Evolutionary conservation across 2,329 filamentous ascomycete species (phyloP), one percentile per base, ranked within the genome.

Genomic region (Pyricularia grisea): DNA sequence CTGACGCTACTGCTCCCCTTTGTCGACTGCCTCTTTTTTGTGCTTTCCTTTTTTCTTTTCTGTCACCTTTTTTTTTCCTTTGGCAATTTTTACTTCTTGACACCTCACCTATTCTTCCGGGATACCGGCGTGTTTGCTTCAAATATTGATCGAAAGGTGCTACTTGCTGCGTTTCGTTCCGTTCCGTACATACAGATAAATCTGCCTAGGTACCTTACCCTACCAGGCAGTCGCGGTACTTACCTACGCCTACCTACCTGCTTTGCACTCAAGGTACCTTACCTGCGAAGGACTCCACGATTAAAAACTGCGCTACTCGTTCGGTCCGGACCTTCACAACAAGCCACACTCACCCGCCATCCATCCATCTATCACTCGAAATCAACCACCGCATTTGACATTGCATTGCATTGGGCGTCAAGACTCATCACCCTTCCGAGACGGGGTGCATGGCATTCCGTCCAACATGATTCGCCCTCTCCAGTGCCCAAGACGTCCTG

Each of bases 401-500:
- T 10, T n/a, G 58, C 58, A 61, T 61, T 61, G 58, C 58, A 61
- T 61, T 28, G 23, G 42, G 20, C 42, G 17, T 55, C 42, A n/a
- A 55, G 20, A 55, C 42, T 55, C 42, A n/a, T 55, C 42, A 55
- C 42, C 42, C 42, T 55, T 55, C 20, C 20, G 42, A 55, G 42
- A 55, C 42, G 42, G 42, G 42, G 42, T 55, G 36, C 65, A 67
- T 30, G 65, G 12, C 65, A 67, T 67, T 55, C 65, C 65, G 65
- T 67, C 65, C 65, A 67, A 67, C 28, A 67, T 67, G 65, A 25
- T 67, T 50, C 33, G 23, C 65, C 65, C 25, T 42, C 10, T 67
- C 25, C 33, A 27, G 33, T 12, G 12, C 65, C 36, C 14, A 67
- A 67, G 65, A 67, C 33, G 33, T 28, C 65, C 36, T 28, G 50